Evolutionary conservation across 148 eudicot species (phyloP), one percentile per base, ranked within the genome.

Genomic region (Dianthus caryophyllus): DNA sequence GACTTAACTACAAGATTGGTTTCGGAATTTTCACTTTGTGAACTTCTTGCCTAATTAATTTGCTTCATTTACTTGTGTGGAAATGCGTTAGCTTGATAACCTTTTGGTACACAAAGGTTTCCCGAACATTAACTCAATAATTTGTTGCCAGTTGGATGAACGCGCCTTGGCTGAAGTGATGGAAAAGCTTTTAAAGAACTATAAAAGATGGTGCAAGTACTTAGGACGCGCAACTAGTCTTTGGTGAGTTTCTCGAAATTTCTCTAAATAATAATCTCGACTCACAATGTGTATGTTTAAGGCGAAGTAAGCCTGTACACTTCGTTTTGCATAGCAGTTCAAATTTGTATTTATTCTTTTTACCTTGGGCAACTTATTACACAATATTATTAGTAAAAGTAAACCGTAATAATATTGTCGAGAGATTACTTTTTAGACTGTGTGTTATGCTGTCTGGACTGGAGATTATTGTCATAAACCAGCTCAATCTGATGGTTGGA

Each of bases 121-220:
- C 44, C 29, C 16, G 30, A 25, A 2, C 31, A 49, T 41, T 76
- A 52, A 70, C 29, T 18, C 18, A 56, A 49, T 56, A n/a, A 44
- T 66, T 22, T 61, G 51, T 51, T 62, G 47, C 65, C 67, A 95
- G 99, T 80, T 95, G 91, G 97, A 95, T 81, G 99, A 95, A 61
- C 94, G 97, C 38, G 93, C 99, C 55, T 73, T 95, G 66, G 78
- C 86, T 52, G 90, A 84, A 79, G 99, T 95, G 74, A 95, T 95
- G 99, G 90, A 90, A 83, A 95, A 88, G 75, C 96, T 95, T 77
- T 95, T 95, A 85, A 90, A 90, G 81, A 90, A 84, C 82, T 95
- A 90, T 81, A 95, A 90, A 70, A 95, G 78, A 71, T 95, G 99
- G 99, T 95, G 99, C 99, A 88, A 85, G 75, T 95, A 88, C 77